Base-by-base conservation (phyloP, 495 filamentous ascomycete genomes). In the Aspergillus heteromorphus region DNA sequence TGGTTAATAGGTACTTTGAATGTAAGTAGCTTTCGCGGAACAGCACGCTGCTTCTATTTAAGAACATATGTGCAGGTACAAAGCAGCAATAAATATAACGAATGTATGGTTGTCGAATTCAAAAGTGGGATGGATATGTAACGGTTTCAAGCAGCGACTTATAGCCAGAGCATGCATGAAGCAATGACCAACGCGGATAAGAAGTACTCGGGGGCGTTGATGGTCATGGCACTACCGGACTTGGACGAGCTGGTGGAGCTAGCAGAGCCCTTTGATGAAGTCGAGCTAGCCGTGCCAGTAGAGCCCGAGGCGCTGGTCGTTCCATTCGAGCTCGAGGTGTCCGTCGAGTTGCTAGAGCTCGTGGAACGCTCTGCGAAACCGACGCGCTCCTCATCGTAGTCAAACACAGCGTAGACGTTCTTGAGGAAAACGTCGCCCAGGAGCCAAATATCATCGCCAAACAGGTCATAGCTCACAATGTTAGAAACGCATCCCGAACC, bases 361-460 rank as follows among this genome's bases (percentile, higher is more conserved):
- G 55, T 40, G 11, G 53, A 66, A 43, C 61, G 67, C 30, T 51
- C 38, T 4, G 69, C 74, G 54, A 77, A 71, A 14, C 74, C 74
- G 34, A 77, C 62, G n/a, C 68, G 63, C 7, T 58, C 58, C 14
- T 73, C 61, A 40, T 77, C 88, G 34, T 78, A 80, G 65, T 95
- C 90, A 60, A 95, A 95, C 18, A 93, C 85, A 19, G 81, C 72
- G 70, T 93, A 93, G n/a, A 95, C 89, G 57, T 95, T 93, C 72
- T 95, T 95, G 53, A 95, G 67, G 59, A 95, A 95, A 4, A 86
- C 79, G 59, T 92, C 90, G 5, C 90, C 90, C 1, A 93, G 65
- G 25, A 95, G 74, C 90, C 91, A 93, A 65, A 75, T 66, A 45
- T 76, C 61, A 14, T 68, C 41, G 21, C 72, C 78, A 45, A 79